Conservation (phyloP, 306 rosid genomes). For the Prunus mume region DNA sequence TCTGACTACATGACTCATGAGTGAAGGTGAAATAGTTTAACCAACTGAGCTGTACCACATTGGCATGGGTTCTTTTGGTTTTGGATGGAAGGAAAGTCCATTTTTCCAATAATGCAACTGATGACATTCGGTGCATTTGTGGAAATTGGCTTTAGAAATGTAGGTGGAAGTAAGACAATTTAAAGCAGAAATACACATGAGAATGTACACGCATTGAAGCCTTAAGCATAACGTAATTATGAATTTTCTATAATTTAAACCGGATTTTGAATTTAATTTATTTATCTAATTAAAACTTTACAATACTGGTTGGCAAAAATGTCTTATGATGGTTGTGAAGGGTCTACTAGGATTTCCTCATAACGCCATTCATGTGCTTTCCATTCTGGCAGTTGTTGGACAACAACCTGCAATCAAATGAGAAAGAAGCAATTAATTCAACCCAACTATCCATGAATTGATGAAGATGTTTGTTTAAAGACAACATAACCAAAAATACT, state of each 20-base stretch:
- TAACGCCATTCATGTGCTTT: slow-evolving; percentile 85
- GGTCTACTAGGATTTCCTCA: slow-evolving; percentile 29
- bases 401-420: slow-evolving; percentile 47
- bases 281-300: neutral
- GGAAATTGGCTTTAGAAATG: neutral
- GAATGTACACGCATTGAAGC: too few relatives aligned
- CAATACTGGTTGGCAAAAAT: neutral
- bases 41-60: too few relatives aligned
- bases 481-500: too few relatives aligned
- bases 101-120: slow-evolving; percentile 4
- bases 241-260: neutral
- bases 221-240: neutral
- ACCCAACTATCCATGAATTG: too few relatives aligned
- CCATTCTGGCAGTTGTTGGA: slow-evolving; percentile 92
- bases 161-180: neutral
- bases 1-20: too few relatives aligned
- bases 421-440: neutral
- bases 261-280: neutral
- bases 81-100: neutral
- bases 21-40: too few relatives aligned
- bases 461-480: too few relatives aligned
- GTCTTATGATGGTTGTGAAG: slow-evolving; percentile 26
- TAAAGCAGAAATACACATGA: too few relatives aligned
- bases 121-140: neutral
- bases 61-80: too few relatives aligned